Conservation (phyloP, 768 basidiomycete genomes). For the Amanita rubescens region DNA sequence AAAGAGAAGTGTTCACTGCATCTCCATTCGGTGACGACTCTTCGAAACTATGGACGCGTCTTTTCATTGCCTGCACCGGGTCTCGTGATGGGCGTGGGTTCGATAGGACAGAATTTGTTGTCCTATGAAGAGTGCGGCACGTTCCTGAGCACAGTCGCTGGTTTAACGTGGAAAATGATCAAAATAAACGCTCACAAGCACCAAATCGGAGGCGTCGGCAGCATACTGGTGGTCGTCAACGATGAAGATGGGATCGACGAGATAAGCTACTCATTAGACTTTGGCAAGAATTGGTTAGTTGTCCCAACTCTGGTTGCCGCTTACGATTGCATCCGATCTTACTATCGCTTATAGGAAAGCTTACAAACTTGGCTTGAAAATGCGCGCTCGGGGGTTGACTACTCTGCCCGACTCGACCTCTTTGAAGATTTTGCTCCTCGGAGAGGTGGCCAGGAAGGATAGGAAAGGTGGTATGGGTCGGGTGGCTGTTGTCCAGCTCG, state of each 20-base stretch:
- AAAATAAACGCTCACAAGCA: slow-evolving; percentile 78
- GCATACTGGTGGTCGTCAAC: slow-evolving; percentile 72
- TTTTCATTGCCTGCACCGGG: slow-evolving; percentile 96
- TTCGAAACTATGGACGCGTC: slow-evolving; percentile 90
- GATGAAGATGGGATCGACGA: slow-evolving; percentile 73
- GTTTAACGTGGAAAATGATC: slow-evolving; percentile 79
- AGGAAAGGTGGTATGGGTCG: slow-evolving; percentile 44
- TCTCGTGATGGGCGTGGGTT: slow-evolving; percentile 94
- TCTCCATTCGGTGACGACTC: slow-evolving; percentile 84
- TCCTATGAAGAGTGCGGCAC: slow-evolving; percentile 88
- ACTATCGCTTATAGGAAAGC: slow-evolving; percentile 42
- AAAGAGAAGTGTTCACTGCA: slow-evolving; percentile 71
- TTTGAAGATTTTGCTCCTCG: slow-evolving; percentile 90
- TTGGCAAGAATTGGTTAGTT: slow-evolving; percentile 79
- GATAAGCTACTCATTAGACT: slow-evolving; percentile 74
- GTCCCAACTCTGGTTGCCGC: neutral
- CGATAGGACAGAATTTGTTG: slow-evolving; percentile 58
- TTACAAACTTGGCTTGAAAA: slow-evolving; percentile 58
- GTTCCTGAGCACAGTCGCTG: slow-evolving; percentile 87
- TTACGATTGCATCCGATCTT: slow-evolving; percentile 5
- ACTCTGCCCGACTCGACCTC: slow-evolving; percentile 94
- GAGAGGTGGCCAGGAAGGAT: slow-evolving; percentile 60
- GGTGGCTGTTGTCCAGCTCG: slow-evolving; percentile 71
- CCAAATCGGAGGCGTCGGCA: slow-evolving; percentile 89
- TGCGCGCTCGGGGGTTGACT: slow-evolving; percentile 72